Percentiles rank a stretch among this genome's conserved stretches.
phyloP scores from a whole-genome alignment of 1,139 yeast genomes.

The Lodderomyces theae region DNA sequence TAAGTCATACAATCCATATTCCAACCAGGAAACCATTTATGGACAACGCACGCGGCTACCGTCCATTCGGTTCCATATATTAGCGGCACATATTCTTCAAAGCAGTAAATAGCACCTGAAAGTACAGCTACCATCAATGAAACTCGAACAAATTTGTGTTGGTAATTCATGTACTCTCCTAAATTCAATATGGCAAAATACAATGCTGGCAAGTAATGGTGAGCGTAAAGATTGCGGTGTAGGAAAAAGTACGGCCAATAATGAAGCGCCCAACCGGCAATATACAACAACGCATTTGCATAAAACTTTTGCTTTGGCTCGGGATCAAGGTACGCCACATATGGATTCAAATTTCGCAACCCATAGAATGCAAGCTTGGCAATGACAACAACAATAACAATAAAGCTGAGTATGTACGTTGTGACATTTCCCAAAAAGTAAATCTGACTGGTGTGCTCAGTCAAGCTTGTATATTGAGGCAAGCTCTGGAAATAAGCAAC shows the following conservation, averaged over 20 bases:
- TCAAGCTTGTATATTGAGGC: constrained; percentile 8
- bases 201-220: constrained; percentile 40
- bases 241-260: constrained; percentile 35
- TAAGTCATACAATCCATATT: constrained; percentile 32
- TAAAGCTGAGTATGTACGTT: constrained; percentile 28
- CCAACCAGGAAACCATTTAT: constrained; percentile 37
- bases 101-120: constrained; percentile 19
- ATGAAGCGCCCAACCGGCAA: constrained; percentile 37
- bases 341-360: constrained; percentile 35
- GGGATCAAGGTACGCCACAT: constrained; percentile 12
- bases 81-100: constrained; percentile 26
- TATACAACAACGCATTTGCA: constrained; percentile 23
- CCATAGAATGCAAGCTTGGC: constrained; percentile 21
- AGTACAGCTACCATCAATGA: constrained; percentile 17
- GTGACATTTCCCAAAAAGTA: constrained; percentile 38
- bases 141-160: constrained; percentile 12
- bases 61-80: constrained; percentile 38
- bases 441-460: constrained; percentile 29
- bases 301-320: constrained; percentile 18
- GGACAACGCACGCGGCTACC: constrained; percentile 21
- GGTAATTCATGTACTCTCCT: constrained; percentile 33
- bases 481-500: constrained; percentile 22
- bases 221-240: constrained; percentile 34
- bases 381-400: constrained; percentile 21
- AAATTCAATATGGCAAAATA: constrained; percentile 33